Evolutionary conservation across 2,329 filamentous ascomycete species (phyloP), one percentile per base, ranked within the genome.

Genomic region (Colletotrichum sp.): DNA sequence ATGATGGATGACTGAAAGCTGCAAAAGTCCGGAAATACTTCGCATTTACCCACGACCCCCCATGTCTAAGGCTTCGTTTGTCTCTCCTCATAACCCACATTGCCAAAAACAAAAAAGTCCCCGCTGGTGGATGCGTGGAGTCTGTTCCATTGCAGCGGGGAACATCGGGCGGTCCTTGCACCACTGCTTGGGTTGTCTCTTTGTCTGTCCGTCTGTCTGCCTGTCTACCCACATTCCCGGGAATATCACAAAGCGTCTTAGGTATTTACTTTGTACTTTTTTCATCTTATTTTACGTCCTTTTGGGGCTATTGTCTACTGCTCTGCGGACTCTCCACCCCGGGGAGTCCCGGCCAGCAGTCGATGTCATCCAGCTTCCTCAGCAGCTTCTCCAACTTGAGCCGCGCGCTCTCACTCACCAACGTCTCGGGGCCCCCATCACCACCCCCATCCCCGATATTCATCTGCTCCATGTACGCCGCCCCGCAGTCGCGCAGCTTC

Each of bases 401-500:
- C 47, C 68, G 65, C 8, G 72, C 72, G 16, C 68, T 38, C 68
- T 73, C 72, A 31, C 18, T 75, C 62, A 43, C 75, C 75, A 36
- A 72, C 76, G 12, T 71, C 67, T 36, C 64, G 34, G 34, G 58
- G 3, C 69, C 73, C 5, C 43, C 43, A 47, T 27, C 59, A 12
- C 54, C 76, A n/a, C 21, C 29, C 13, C 34, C 33, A 18, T 72
- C 34, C 51, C 65, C 18, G 57, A 67, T 31, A 6, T 58, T 54
- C 36, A 77, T 67, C 31, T 77, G 76, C 21, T 82, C 79, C 4
- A 84, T 74, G 31, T 83, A 82, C 1, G 81, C 82, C 6, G 80
- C 79, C 2, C 82, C 82, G 64, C 83, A 81, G 63, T 84, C 83
- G 24, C 83, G 76, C 31, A 83, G 78, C 73, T 84, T 84, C n/a